Evolutionary conservation across 257 asterid species (phyloP).

Genomic region (Gentiana dahurica): DNA sequence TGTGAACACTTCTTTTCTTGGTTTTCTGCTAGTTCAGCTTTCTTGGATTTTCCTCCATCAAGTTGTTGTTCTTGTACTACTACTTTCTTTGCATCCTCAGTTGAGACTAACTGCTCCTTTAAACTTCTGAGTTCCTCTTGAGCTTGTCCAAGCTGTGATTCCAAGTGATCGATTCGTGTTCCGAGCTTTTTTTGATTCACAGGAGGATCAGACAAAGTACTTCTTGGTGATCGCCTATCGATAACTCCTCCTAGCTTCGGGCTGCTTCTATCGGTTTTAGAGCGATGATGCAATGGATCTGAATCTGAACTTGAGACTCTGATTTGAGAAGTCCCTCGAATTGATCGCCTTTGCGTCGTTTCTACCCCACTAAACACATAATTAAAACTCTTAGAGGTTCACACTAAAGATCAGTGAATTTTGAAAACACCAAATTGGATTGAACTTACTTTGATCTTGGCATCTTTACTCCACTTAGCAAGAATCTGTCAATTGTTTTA

Average conservation of each 20-base stretch:
- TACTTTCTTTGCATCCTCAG: slow-evolving; percentile 53
- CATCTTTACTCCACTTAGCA: slow-evolving; percentile 25
- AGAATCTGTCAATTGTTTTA: not conserved
- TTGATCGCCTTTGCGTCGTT: slow-evolving; percentile 59
- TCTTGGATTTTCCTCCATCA: slow-evolving; percentile 52
- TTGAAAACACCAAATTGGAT: not conserved
- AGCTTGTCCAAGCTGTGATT: slow-evolving; percentile 86
- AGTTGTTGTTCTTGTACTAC: slow-evolving; percentile 60
- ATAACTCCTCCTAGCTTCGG: slow-evolving; percentile 31
- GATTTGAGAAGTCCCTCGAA: slow-evolving; percentile 40
- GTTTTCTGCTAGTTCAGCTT: slow-evolving; percentile 6
- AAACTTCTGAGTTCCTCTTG: slow-evolving; percentile 68
- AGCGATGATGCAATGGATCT: slow-evolving; percentile 42
- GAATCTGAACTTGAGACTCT: slow-evolving; percentile 69
- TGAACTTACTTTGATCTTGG: slow-evolving; percentile 61
- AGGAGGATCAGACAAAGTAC: slow-evolving; percentile 40
- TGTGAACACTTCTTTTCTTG: slow-evolving; percentile 13
- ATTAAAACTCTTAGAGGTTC: not conserved
- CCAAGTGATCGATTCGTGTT: slow-evolving; percentile 69
- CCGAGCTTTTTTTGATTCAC: slow-evolving; percentile 67
- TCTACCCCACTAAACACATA: slow-evolving; percentile 36
- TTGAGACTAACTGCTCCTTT: slow-evolving; percentile 54
- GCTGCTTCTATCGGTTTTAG: slow-evolving; percentile 50
- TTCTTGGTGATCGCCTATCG: slow-evolving; percentile 48
- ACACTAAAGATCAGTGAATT: slow-evolving; percentile 3